A percentile compares a stretch with the other conserved stretches of the same genome.
Conservation (phyloP, 2,329 filamentous ascomycete genomes). For the Curvularia sp. region DNA sequence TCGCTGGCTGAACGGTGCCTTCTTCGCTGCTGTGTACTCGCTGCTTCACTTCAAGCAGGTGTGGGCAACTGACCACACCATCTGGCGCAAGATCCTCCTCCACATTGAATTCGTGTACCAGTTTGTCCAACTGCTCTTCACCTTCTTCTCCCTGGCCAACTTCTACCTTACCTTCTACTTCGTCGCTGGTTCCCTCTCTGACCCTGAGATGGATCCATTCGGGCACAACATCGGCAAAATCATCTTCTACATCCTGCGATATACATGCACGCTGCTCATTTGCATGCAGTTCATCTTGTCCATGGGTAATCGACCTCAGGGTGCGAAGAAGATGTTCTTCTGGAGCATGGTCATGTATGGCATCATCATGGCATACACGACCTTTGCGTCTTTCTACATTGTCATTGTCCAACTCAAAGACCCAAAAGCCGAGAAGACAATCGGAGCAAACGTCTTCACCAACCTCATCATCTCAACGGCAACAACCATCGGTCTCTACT, state of each 20-base stretch:
- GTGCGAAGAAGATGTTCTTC: conserved; percentile 89
- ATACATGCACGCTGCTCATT: conserved; percentile 85
- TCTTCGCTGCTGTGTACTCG: conserved; percentile 98
- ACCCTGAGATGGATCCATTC: conserved; percentile 84
- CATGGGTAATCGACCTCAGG: conserved; percentile 94
- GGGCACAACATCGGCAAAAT: conserved; percentile 82
- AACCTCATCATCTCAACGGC: conserved; percentile 91
- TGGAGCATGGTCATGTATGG: conserved; percentile 87
- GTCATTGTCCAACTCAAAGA: conserved; percentile 78
- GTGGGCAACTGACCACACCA: conserved; percentile 88
- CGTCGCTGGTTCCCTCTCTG: conserved; percentile 86
- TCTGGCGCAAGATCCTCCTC: conserved; percentile 86
- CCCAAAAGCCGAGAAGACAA: conserved; percentile 57
- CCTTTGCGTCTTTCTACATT: conserved; percentile 88
- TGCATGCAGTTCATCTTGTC: conserved; percentile 95
- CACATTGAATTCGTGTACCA: conserved; percentile 97
- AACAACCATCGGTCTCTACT: conserved; percentile 91
- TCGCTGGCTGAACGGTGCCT: conserved; percentile 97
- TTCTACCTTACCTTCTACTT: conserved; percentile 99
- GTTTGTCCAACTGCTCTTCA: conserved; percentile 89
- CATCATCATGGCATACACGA: conserved; percentile 95
- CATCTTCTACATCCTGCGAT: conserved; percentile 87
- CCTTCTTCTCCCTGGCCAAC: conserved; percentile 97
- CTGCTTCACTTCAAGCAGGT: conserved; percentile 94
- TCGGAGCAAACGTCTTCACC: conserved; percentile 91